Conservation (phyloP, 768 basidiomycete genomes). For the Hypsizygus marmoreus region DNA sequence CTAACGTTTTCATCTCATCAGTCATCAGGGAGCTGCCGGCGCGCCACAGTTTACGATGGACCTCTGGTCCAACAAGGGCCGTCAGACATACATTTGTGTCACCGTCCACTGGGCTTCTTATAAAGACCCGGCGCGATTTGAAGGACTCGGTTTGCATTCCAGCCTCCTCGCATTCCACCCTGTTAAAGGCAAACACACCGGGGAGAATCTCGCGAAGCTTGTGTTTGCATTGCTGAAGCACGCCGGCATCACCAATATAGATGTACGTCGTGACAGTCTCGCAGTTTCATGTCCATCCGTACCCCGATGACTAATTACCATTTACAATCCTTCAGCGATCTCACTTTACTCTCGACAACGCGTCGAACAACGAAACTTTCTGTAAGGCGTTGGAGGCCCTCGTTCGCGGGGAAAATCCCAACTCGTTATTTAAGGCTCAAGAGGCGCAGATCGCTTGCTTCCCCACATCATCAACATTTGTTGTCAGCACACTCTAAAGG, state of each 20-base stretch:
- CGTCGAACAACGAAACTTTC: slow-evolving; percentile 14
- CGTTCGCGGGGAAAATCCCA: background rate
- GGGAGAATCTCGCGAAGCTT: slow-evolving; percentile 7
- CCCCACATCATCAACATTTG: slow-evolving; percentile 21
- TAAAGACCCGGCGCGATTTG: background rate
- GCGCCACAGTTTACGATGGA: slow-evolving; percentile 16
- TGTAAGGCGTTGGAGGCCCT: slow-evolving; percentile 5
- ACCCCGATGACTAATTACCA: background rate
- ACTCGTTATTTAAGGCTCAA: slow-evolving; percentile 12
- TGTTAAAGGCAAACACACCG: slow-evolving; percentile 15
- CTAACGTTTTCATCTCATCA: too few species aligned
- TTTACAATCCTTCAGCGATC: background rate
- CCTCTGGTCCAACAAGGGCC: slow-evolving; percentile 17
- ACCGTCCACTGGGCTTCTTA: slow-evolving; percentile 20
- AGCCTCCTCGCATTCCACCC: slow-evolving; percentile 18
- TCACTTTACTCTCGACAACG: slow-evolving; percentile 17
- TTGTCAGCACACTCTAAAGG: slow-evolving; percentile 9
- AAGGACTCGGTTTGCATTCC: slow-evolving; percentile 4
- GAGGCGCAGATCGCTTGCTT: slow-evolving; percentile 19
- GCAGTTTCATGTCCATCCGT: background rate
- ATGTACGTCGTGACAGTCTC: slow-evolving; percentile 1
- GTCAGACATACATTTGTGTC: slow-evolving; percentile 11
- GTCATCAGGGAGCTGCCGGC: slow-evolving; percentile 12
- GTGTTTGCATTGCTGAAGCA: slow-evolving; percentile 4
- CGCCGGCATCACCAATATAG: too few species aligned